Evolutionary conservation across 345 rosid genomes (phyloP), one percentile per base, ranked within the genome.

Genomic region (Eucalyptus brandiana): DNA sequence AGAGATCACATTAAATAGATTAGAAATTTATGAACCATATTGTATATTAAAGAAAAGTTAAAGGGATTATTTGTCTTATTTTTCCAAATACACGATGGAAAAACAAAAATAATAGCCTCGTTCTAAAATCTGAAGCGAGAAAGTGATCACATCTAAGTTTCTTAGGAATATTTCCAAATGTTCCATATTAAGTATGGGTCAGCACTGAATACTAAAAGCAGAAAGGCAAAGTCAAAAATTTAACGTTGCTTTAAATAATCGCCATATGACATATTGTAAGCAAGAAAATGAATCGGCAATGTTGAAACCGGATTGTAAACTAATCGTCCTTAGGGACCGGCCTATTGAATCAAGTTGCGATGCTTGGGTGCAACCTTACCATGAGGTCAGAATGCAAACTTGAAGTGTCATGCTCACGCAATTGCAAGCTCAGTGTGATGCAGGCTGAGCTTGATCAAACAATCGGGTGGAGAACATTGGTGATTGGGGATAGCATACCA

Each of bases 1-100:
- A 53, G 26, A 21, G 0, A 53, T 0, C 5, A 0, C 1, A 4
- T 53, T 2, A 53, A 53, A 21, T 53, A 53, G 0, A 53, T 2
- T 53, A 53, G 2, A 53, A 2, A 19, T 53, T 21, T 8, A 53
- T 0, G 2, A 53, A 53, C 1, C 0, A 19, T 53, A 53, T 19
- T 19, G 26, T 2, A 53, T 53, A 53, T 53, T 0, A 10, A 53
- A 53, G 0, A 53, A 53, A 53, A 53, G 4, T 53, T 53, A 19
- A 53, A 19, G 9, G 58, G 24, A 53, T 53, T 53, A 53, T 53
- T 53, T 19, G 24, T 2, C 9, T 19, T 3, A 53, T 53, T 19
- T 53, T 19, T 53, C 10, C 56, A 53, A 53, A 19, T 19, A 8
- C 58, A 53, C 24, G 58, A 53, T 60, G n/a, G 24, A 60, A 30